Conservation (phyloP, 495 filamentous ascomycete species). For the Penicillium bovifimosum region DNA sequence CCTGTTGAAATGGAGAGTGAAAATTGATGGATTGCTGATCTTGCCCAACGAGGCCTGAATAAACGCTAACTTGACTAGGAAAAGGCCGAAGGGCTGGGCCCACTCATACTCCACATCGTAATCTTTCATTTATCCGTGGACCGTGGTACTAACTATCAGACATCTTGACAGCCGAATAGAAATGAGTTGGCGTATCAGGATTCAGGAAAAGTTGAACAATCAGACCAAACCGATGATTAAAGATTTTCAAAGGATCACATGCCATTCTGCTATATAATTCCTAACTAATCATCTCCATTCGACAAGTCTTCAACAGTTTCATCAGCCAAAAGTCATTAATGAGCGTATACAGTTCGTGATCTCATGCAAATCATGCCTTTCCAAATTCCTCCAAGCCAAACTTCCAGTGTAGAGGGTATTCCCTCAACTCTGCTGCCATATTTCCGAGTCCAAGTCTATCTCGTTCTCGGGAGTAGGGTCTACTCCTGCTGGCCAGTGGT, state of each 20-base stretch:
- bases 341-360: conserved; percentile 27
- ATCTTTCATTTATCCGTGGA: too few species aligned
- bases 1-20: too few species aligned
- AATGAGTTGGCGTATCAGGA: not conserved
- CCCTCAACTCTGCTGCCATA: not conserved
- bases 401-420: not conserved
- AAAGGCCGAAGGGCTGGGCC: too few species aligned
- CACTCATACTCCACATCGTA: too few species aligned
- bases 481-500: conserved; percentile 10
- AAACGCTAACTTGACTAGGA: not conserved
- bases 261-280: not conserved
- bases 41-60: not conserved
- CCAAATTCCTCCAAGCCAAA: conserved; percentile 1
- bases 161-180: too few species aligned
- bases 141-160: too few species aligned
- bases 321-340: conserved; percentile 13
- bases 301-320: not conserved
- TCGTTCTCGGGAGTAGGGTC: not conserved
- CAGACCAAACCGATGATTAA: not conserved
- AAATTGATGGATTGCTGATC: not conserved
- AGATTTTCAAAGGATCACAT: not conserved
- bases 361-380: conserved; percentile 16
- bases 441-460: not conserved
- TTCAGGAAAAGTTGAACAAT: too few species aligned
- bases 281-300: not conserved